Base-by-base conservation (phyloP, 805 yeast species). In the Candida namnaoensis region DNA sequence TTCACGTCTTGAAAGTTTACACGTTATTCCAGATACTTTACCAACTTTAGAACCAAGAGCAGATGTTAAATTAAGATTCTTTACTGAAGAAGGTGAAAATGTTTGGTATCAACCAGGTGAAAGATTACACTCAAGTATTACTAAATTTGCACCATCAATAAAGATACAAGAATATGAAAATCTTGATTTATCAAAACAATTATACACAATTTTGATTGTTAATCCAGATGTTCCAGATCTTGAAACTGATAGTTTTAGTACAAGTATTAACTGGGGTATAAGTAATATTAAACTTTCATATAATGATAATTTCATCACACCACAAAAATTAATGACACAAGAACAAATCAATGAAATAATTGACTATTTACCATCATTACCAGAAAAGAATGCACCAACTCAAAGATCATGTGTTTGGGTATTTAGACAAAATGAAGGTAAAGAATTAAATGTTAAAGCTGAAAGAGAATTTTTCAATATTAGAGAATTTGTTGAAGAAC, bases 321-420 rank as follows among this genome's bases (percentile, higher is more conserved):
- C 64, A 40, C 53, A 61, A 35, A 61, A 57, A 40, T 54, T 59
- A 32, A 54, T 71, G 35, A 53, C 56, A 19, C 54, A 56, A 25
- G 41, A 49, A 38, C 57, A 65, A 35, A 70, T 65, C 37, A 67
- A 61, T 44, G 76, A 64, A 42, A 69, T 78, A 47, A 68, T 72
- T 34, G 73, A 76, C 8, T 91, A 88, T 59, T 56, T 70, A 24
- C 96, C 99, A 25, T 85, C 96, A 37, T 74, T 75, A 26, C 96
- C 97, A 10, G 97, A 91, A 58, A 86, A 85, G 66, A 93, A 93
- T 60, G 71, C 82, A 4, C 88, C 86, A 35, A 69, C 69, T 30
- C 96, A 91, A 61, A 77, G 98, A 63, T 80, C 84, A 42, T 79
- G 85, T 40, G 76, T 87, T 36, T 90, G 97, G 96, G 95, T 88